Evolutionary conservation across 176 grass and related monocot genomes (phyloP).

Genomic region (Alloteropsis semialata): DNA sequence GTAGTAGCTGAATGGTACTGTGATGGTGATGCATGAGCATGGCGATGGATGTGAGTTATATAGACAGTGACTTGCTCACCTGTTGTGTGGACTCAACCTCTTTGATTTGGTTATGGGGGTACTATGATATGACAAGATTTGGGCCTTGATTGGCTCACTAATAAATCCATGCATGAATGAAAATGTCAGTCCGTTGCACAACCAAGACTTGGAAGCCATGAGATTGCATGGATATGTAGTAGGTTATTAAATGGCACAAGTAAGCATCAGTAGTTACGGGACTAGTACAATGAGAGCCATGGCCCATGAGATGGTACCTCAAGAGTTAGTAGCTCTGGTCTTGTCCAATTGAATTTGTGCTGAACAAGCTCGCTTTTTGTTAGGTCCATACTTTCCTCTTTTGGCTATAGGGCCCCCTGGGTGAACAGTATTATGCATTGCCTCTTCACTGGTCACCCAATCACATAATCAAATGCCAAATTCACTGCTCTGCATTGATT

Average conservation of each 20-base stretch:
- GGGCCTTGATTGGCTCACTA: not conserved
- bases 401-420: not conserved
- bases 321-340: not conserved
- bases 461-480: not conserved
- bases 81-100: conserved; percentile 17
- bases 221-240: not conserved
- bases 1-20: conserved; percentile 14
- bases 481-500: not conserved
- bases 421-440: not conserved
- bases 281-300: not conserved
- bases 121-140: conserved; percentile 20
- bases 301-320: not conserved
- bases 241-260: conserved; percentile 5
- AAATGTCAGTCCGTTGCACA: not conserved
- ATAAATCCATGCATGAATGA: conserved; percentile 18
- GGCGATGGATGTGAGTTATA: conserved; percentile 14
- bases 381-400: not conserved
- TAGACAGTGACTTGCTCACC: conserved; percentile 13
- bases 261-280: not conserved
- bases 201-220: not conserved
- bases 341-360: not conserved
- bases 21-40: conserved; percentile 19
- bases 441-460: not conserved
- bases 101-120: conserved; percentile 34
- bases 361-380: not conserved